A percentile compares a stretch with the other conserved stretches of the same genome.
These are phyloP conservation scores for Aspergillus haitiensis DNA, from an alignment of 495 filamentous ascomycete species.

Conservation along the genomic window DNA sequence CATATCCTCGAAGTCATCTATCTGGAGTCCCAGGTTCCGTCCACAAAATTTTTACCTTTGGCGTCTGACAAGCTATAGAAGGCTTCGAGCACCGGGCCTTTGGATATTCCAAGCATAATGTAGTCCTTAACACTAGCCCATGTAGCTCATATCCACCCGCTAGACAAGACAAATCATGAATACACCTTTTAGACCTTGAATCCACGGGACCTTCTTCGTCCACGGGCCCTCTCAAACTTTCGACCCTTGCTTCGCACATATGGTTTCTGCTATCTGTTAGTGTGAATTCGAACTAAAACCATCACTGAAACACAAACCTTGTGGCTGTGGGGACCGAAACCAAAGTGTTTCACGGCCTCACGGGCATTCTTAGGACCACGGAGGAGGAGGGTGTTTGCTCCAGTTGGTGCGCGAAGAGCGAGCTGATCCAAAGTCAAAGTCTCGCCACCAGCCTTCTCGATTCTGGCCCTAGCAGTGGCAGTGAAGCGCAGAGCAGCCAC, in stretches of 20 bases:
- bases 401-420: conserved; percentile 87
- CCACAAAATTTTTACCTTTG: conserved; percentile 14
- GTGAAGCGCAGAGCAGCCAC: conserved; percentile 95
- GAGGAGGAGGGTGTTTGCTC: conserved; percentile 90
- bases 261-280: conserved; percentile 67
- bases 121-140: not conserved
- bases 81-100: not conserved
- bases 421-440: conserved; percentile 93
- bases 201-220: conserved; percentile 90
- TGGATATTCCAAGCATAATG: not conserved
- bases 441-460: conserved; percentile 90
- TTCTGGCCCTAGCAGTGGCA: conserved; percentile 88
- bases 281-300: not conserved
- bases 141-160: conserved; percentile 1
- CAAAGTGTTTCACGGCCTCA: conserved; percentile 98
- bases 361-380: conserved; percentile 95
- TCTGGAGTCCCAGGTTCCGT: conserved; percentile 13
- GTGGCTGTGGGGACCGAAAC: conserved; percentile 92
- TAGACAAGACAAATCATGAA: conserved; percentile 10
- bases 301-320: conserved; percentile 59
- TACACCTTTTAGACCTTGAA: conserved; percentile 86
- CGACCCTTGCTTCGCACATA: conserved; percentile 97
- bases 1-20: conserved; percentile 14
- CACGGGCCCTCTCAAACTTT: conserved; percentile 98
- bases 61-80: conserved; percentile 14